phyloP scores from a whole-genome alignment of 306 rosid genomes.

The Citrullus amarus region DNA sequence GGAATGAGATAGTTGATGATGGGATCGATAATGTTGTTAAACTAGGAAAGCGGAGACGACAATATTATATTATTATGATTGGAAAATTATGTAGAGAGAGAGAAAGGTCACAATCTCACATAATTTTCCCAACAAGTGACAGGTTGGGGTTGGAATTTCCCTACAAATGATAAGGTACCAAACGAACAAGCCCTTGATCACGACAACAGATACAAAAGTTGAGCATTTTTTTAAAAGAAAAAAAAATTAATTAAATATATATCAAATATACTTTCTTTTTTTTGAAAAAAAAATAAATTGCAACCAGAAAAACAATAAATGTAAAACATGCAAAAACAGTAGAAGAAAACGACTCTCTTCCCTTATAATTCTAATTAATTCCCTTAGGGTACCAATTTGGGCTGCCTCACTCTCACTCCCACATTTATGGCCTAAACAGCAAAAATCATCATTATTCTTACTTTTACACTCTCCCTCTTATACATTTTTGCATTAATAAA shows the following conservation, averaged over 20 bases:
- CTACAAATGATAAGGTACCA: slow-evolving; percentile 8
- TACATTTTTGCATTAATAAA: too few relatives aligned
- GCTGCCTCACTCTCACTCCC: background rate
- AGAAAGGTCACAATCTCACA: background rate
- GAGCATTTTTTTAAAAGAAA: too few relatives aligned
- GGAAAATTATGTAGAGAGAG: background rate
- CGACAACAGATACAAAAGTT: background rate
- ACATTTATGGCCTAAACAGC: background rate
- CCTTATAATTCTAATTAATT: background rate
- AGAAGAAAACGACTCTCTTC: background rate
- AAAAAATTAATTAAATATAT: too few relatives aligned
- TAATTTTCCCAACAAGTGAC: slow-evolving; percentile 10
- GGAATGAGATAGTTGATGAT: background rate
- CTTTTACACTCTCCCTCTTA: background rate
- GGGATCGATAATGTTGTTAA: background rate
- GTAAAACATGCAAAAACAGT: slow-evolving; percentile 14
- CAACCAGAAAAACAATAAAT: background rate
- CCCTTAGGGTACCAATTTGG: background rate
- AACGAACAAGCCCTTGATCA: background rate
- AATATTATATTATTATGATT: background rate
- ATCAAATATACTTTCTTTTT: background rate
- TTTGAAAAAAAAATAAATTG: background rate
- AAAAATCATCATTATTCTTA: background rate
- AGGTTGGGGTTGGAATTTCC: slow-evolving; percentile 10
- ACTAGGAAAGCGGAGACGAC: background rate